phyloP scores from a whole-genome alignment of 2,329 filamentous ascomycete species.

The Arthrobotrys musiformis region DNA sequence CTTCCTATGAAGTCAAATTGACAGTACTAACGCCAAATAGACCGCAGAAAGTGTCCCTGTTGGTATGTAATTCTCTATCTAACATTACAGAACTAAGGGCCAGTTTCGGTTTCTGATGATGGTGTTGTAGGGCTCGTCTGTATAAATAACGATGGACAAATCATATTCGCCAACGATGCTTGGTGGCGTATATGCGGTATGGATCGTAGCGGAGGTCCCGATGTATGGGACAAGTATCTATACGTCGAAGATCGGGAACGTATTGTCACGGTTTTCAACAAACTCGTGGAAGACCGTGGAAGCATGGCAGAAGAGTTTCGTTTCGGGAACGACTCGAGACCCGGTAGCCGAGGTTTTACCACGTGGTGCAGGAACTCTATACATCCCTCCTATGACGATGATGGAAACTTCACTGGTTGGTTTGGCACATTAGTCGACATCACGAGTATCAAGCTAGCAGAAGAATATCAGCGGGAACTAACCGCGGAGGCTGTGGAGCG shows the following conservation, averaged over 20 bases:
- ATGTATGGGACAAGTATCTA: constrained; percentile 47
- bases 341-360: constrained; percentile 35
- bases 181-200: constrained; percentile 54
- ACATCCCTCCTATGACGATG: constrained; percentile 49
- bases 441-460: constrained; percentile 55
- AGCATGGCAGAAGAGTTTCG: constrained; percentile 77
- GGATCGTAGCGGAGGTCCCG: constrained; percentile 35
- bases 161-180: constrained; percentile 84
- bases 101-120: background rate
- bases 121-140: constrained; percentile 72
- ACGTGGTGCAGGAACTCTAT: constrained; percentile 53
- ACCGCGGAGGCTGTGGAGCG: constrained; percentile 68
- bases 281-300: constrained; percentile 29
- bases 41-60: constrained; percentile 88
- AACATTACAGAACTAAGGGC: background rate
- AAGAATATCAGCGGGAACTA: constrained; percentile 58
- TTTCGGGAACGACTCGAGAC: constrained; percentile 55
- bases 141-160: constrained; percentile 75
- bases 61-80: constrained; percentile 63
- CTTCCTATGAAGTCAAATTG: background rate
- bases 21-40: constrained; percentile 61
- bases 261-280: constrained; percentile 38
- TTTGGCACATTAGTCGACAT: constrained; percentile 56
- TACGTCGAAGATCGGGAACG: constrained; percentile 47
- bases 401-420: constrained; percentile 52